These are phyloP conservation scores for Orychophragmus violaceus DNA, from an alignment of 345 rosid species.

Conservation along the genomic window DNA sequence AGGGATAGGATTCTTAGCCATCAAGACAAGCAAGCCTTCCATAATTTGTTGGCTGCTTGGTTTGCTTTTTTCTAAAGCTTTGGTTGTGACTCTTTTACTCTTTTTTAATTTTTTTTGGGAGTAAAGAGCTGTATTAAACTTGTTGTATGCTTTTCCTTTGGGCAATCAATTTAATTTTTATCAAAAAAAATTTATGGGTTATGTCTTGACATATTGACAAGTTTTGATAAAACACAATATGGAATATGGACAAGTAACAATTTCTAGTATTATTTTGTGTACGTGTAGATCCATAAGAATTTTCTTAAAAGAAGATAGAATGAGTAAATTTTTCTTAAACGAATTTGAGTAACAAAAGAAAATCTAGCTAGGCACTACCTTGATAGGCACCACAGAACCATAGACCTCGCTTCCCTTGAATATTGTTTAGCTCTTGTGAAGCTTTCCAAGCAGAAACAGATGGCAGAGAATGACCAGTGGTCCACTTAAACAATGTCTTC, in stretches of 20 bases:
- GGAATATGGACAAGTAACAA: neutral
- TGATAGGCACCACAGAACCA: slow-evolving; percentile 88
- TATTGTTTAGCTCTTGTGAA: slow-evolving; percentile 45
- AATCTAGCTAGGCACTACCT: slow-evolving; percentile 30
- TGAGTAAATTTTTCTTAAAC: neutral
- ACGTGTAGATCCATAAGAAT: neutral
- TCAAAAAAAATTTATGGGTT: too few relatives aligned
- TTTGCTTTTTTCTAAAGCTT: too few relatives aligned
- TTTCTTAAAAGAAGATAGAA: neutral
- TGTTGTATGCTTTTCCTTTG: too few relatives aligned
- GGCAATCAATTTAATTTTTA: too few relatives aligned
- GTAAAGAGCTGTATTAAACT: too few relatives aligned
- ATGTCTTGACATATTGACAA: neutral
- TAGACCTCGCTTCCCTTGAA: slow-evolving; percentile 68
- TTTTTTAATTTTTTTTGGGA: too few relatives aligned
- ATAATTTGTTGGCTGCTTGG: too few relatives aligned
- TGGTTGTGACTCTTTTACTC: too few relatives aligned
- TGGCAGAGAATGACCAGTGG: slow-evolving; percentile 66
- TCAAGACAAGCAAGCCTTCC: too few relatives aligned
- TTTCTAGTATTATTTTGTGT: neutral
- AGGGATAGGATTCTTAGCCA: too few relatives aligned
- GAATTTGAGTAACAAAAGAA: neutral
- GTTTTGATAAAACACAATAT: neutral
- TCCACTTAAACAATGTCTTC: slow-evolving; percentile 51
- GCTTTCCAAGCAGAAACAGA: slow-evolving; percentile 72